A percentile compares a stretch with the other conserved stretches of the same genome.
Evolutionary conservation across 768 basidiomycete species (phyloP).

Genomic region (Suillus americanus): DNA sequence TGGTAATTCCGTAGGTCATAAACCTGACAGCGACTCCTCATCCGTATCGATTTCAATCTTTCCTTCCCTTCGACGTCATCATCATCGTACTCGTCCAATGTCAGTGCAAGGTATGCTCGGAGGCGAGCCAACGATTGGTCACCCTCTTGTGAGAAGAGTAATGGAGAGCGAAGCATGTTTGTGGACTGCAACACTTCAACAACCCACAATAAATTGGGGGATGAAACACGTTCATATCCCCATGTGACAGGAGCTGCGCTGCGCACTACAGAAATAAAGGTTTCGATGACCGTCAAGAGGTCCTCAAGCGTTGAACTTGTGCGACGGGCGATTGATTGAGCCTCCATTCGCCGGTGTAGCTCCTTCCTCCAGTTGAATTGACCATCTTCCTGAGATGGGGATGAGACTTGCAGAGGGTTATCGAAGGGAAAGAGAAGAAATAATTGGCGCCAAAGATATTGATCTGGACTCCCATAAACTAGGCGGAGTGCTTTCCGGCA

Average conservation of each 20-base stretch:
- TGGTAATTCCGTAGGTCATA: constrained; percentile 67
- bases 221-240: constrained; percentile 27
- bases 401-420: constrained; percentile 48
- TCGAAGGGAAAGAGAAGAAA: constrained; percentile 63
- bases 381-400: constrained; percentile 12
- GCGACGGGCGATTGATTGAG: constrained; percentile 32
- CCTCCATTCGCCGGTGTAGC: constrained; percentile 42
- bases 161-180: constrained; percentile 31
- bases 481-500: constrained; percentile 48
- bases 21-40: constrained; percentile 53
- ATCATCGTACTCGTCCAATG: constrained; percentile 36
- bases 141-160: constrained; percentile 12
- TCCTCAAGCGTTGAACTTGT: constrained; percentile 25
- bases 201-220: constrained; percentile 48
- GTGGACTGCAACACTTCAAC: constrained; percentile 40
- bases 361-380: constrained; percentile 35
- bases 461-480: constrained; percentile 50
- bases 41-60: constrained; percentile 37
- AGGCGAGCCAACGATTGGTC: constrained; percentile 43
- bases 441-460: constrained; percentile 67
- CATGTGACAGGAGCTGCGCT: constrained; percentile 32
- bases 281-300: constrained; percentile 35
- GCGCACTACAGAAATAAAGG: constrained; percentile 41
- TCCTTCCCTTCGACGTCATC: constrained; percentile 23
- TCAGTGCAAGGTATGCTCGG: constrained; percentile 48